Conservation (phyloP, 306 rosid species). For the Trifolium dubium region DNA sequence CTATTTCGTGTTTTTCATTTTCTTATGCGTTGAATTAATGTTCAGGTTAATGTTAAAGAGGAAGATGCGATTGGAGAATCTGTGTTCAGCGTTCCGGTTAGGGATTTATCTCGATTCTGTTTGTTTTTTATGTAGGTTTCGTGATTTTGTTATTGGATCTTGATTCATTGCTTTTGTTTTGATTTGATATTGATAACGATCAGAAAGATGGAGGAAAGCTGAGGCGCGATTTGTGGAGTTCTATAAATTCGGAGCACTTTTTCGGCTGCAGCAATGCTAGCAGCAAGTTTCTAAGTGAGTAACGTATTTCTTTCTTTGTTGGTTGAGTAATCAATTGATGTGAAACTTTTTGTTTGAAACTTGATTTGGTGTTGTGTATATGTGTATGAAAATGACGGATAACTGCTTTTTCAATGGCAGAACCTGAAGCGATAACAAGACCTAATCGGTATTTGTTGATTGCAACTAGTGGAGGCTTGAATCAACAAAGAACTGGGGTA, state of each 20-base stretch:
- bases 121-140: constrained; percentile 21
- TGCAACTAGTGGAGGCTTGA: constrained; percentile 98
- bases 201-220: constrained; percentile 65
- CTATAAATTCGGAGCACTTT: constrained; percentile 72
- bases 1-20: constrained; percentile 2
- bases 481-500: constrained; percentile 99
- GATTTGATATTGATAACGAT: constrained; percentile 21
- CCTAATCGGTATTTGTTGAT: constrained; percentile 77
- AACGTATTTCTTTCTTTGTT: constrained; percentile 6
- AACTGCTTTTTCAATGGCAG: constrained; percentile 49
- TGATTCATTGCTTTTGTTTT: constrained; percentile 37
- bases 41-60: constrained; percentile 47
- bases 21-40: no score
- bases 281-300: constrained; percentile 82
- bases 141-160: constrained; percentile 40
- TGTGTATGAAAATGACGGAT: constrained; percentile 27
- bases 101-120: constrained; percentile 49
- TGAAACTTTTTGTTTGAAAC: constrained; percentile 39
- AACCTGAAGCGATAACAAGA: constrained; percentile 58
- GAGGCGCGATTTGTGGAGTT: constrained; percentile 75
- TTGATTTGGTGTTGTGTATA: constrained; percentile 15
- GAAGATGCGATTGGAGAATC: constrained; percentile 51
- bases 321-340: constrained; percentile 42
- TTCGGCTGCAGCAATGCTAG: constrained; percentile 81
- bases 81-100: constrained; percentile 80